Conservation (phyloP, 2,329 filamentous ascomycete species). For the Pseudogymnoascus sp. region DNA sequence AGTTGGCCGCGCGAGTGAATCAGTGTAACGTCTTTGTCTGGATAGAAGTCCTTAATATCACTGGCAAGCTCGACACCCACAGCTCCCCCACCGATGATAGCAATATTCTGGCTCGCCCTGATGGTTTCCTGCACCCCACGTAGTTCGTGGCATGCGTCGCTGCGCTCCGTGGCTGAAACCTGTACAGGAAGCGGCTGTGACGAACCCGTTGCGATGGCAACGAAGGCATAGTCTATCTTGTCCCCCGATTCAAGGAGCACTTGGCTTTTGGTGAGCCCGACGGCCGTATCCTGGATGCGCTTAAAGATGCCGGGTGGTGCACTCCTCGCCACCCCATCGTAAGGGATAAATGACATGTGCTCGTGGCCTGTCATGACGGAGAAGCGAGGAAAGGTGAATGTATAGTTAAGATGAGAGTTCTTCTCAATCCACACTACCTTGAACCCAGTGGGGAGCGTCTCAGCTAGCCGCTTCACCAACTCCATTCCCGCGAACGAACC, state of each 20-base stretch:
- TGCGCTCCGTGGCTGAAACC: conserved; percentile 23
- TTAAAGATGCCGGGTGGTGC: conserved; percentile 27
- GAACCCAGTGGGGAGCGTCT: conserved; percentile 35
- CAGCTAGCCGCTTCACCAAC: conserved; percentile 28
- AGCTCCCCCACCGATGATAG: conserved; percentile 37
- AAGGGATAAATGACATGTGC: conserved; percentile 42
- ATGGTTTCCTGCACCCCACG: conserved; percentile 26
- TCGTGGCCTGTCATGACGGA: conserved; percentile 36
- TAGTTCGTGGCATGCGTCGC: conserved; percentile 26
- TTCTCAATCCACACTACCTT: conserved; percentile 40
- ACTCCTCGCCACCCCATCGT: conserved; percentile 24
- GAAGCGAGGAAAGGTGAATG: conserved; percentile 41
- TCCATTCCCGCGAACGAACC: conserved; percentile 36
- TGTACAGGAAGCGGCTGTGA: conserved; percentile 27
- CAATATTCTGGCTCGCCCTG: conserved; percentile 21
- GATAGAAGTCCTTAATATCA: conserved; percentile 39
- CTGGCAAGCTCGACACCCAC: conserved; percentile 41
- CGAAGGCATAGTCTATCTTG: conserved; percentile 32
- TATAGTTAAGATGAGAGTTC: conserved; percentile 43
- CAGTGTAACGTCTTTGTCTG: conserved; percentile 37
- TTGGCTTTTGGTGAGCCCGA: conserved; percentile 21
- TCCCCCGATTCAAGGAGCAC: conserved; percentile 29
- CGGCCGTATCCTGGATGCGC: conserved; percentile 26
- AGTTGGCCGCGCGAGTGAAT: conserved; percentile 38
- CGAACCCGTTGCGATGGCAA: conserved; percentile 37